A percentile compares a stretch with the other conserved stretches of the same genome.
Evolutionary conservation across 2,329 filamentous ascomycete species (phyloP).

Genomic region (Cladosporium sp.): DNA sequence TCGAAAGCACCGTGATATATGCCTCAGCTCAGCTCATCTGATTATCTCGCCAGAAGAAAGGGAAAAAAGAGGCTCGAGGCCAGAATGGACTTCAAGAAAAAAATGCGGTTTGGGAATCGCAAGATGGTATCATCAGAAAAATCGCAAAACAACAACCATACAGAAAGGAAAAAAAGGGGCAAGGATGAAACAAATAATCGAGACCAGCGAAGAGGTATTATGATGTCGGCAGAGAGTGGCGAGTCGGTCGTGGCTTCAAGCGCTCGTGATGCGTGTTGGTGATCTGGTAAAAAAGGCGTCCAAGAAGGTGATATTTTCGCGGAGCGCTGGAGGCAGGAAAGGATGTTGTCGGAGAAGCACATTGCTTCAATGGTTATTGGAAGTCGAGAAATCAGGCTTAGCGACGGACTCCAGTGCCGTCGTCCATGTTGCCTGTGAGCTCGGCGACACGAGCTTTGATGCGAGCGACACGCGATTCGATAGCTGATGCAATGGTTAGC

Average conservation of each 20-base stretch:
- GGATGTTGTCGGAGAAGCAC: too few relatives aligned
- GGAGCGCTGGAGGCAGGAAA: background rate
- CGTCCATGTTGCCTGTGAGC: conserved; percentile 56
- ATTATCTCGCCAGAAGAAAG: too few relatives aligned
- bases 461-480: conserved; percentile 91
- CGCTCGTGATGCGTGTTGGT: background rate
- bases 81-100: background rate
- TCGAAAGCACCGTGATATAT: too few relatives aligned
- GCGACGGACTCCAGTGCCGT: background rate
- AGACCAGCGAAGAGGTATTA: background rate
- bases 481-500: conserved; percentile 54
- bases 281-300: background rate
- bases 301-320: background rate
- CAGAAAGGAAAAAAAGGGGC: background rate
- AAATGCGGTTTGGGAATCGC: background rate
- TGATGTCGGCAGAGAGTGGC: background rate
- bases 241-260: background rate
- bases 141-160: too few relatives aligned
- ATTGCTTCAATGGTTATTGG: background rate
- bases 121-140: conserved; percentile 7
- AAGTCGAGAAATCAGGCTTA: background rate
- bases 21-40: too few relatives aligned
- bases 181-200: background rate
- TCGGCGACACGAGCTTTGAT: conserved; percentile 98
- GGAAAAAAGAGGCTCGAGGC: too few relatives aligned